phyloP scores from a whole-genome alignment of 331 rosid genomes.

The Cydonia oblonga region DNA sequence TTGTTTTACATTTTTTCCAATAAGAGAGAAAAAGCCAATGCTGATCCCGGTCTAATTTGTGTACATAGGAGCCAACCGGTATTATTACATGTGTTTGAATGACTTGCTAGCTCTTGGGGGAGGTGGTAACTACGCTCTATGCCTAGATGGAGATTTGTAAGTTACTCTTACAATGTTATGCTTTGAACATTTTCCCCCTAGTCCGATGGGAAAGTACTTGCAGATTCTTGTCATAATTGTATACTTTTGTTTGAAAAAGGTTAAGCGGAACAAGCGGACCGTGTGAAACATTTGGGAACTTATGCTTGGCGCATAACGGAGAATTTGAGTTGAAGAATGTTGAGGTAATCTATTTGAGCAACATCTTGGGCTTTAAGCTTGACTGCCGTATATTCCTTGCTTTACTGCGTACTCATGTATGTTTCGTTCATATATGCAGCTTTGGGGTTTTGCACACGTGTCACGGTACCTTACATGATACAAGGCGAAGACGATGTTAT shows the following conservation, averaged over 20 bases:
- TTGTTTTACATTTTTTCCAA: not conserved
- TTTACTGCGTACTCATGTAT: not conserved
- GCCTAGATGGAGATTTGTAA: conserved; percentile 91
- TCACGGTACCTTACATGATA: conserved; percentile 40
- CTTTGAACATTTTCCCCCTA: not conserved
- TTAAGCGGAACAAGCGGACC: conserved; percentile 90
- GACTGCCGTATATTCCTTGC: not conserved
- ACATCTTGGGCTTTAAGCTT: not conserved
- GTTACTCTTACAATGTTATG: conserved; percentile 15
- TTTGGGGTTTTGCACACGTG: conserved; percentile 90
- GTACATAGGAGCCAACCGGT: conserved; percentile 66
- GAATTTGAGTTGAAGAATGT: conserved; percentile 87
- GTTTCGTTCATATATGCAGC: conserved; percentile 38
- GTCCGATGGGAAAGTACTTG: not conserved
- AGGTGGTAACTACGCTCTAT: conserved; percentile 77
- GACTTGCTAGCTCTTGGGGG: conserved; percentile 92
- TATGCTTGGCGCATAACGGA: conserved; percentile 70
- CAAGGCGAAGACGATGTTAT: conserved; percentile 3
- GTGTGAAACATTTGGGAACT: conserved; percentile 74
- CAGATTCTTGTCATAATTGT: conserved; percentile 7
- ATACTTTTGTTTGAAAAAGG: conserved; percentile 34
- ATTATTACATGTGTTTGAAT: conserved; percentile 58
- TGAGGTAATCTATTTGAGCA: conserved; percentile 44
- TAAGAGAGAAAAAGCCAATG: not conserved
- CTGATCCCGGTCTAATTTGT: not conserved